Evolutionary conservation across 2,329 filamentous ascomycete species (phyloP), one percentile per base, ranked within the genome.

Genomic region (Monosporascus sp.): DNA sequence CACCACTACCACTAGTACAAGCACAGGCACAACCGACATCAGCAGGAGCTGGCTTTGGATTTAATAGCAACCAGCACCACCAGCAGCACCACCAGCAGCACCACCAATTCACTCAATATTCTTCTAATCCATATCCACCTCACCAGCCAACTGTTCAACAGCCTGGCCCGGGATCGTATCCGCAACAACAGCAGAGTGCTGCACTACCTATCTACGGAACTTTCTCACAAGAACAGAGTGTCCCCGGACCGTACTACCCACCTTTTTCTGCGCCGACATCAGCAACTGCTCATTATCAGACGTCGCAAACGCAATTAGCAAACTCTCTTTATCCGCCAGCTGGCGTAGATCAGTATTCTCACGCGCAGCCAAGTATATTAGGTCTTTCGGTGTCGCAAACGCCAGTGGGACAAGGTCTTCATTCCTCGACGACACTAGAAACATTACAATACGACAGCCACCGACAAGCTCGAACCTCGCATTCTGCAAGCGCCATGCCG

Each of bases 401-500:
- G 19, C 40, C 19, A 6, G 19, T 9, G 14, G 19, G 16, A 31
- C 43, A 9, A 44, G 22, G 7, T 7, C 22, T 17, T 27, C n/a
- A 46, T 16, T 11, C 7, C 22, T 4, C 14, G 16, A 8, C 43
- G 43, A 9, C 43, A 46, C 24, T 3, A 61, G 41, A 52, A 56
- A 48, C 53, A 54, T 49, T 60, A 60, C 58, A 44, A 17, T 31
- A 61, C 65, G 65, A 31, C 62, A 65, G 58, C 65, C 53, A 52
- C 55, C 56, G 62, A 37, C 60, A 60, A 48, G 53, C 52, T 44
- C 53, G 50, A 16, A 50, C 52, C 14, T 40, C 59, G 9, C 60
- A 57, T 35, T 52, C 58, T 19, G 37, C 55, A 51, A 63, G 50
- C 57, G 50, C 60, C 43, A 76, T 75, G 73, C 72, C 72, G 56